A percentile compares a stretch with the other conserved stretches of the same genome.
Evolutionary conservation across 2,329 filamentous ascomycete species (phyloP).

Genomic region (Leptographium galeiforme): DNA sequence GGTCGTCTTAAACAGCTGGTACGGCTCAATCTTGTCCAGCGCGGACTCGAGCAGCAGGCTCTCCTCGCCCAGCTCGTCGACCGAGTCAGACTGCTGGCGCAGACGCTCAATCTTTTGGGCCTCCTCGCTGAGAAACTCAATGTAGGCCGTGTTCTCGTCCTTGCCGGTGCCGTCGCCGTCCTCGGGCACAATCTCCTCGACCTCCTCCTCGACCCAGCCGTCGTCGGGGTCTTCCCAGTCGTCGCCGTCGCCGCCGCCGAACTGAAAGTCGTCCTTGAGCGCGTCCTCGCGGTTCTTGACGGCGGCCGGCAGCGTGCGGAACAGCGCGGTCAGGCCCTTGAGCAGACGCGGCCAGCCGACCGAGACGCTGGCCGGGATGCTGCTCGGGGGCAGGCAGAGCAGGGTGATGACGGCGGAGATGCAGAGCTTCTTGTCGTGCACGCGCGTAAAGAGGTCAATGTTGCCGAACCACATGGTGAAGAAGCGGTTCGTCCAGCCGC

Average conservation of each 20-base stretch:
- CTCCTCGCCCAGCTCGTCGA: conserved; percentile 85
- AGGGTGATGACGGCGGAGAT: conserved; percentile 86
- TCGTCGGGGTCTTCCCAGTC: conserved; percentile 68
- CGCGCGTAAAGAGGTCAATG: conserved; percentile 83
- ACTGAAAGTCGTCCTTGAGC: conserved; percentile 72
- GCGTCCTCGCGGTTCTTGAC: conserved; percentile 88
- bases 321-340: conserved; percentile 75
- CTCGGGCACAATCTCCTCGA: conserved; percentile 54
- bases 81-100: conserved; percentile 51
- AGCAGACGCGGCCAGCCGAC: conserved; percentile 90
- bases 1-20: conserved; percentile 72
- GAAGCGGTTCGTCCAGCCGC: conserved; percentile 96
- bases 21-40: conserved; percentile 89
- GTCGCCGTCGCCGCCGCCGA: conserved; percentile 57
- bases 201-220: conserved; percentile 74
- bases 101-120: conserved; percentile 72
- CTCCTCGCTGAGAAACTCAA: conserved; percentile 92
- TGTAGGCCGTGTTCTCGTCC: conserved; percentile 85
- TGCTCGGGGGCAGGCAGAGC: conserved; percentile 62
- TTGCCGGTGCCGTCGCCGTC: conserved; percentile 48
- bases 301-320: conserved; percentile 79
- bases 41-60: conserved; percentile 84
- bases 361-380: conserved; percentile 84
- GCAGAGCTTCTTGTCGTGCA: conserved; percentile 97
- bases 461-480: conserved; percentile 97